phyloP scores from a whole-genome alignment of 2,329 filamentous ascomycete species.

The Ceratocystis destructans region DNA sequence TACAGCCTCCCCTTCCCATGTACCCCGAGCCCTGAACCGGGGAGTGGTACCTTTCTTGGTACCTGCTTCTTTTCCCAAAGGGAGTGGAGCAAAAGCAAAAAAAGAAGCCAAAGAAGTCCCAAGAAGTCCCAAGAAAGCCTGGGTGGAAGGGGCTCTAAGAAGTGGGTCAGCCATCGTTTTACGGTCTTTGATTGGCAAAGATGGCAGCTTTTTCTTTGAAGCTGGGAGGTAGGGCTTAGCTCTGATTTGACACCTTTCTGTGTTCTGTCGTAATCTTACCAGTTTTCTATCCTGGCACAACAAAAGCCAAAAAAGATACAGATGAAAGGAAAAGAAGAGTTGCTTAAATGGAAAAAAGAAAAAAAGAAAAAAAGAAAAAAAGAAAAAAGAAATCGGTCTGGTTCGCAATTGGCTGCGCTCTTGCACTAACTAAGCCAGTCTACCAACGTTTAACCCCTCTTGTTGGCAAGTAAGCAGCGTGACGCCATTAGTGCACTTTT shows the following conservation, averaged over 20 bases:
- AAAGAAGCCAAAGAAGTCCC: background rate
- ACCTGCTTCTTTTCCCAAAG: slow-evolving; percentile 11
- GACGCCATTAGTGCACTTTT: background rate
- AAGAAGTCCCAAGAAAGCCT: background rate
- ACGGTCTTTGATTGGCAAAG: background rate
- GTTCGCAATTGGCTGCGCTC: background rate
- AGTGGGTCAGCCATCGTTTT: background rate
- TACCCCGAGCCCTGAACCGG: slow-evolving; percentile 3
- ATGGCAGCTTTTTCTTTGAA: background rate
- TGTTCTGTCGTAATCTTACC: background rate
- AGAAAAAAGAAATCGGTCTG: background rate
- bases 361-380: too few species aligned
- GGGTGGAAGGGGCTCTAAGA: background rate
- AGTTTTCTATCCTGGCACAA: background rate
- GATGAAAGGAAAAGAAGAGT: background rate
- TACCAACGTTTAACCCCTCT: background rate
- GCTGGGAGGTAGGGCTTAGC: background rate
- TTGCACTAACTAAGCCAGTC: too few species aligned
- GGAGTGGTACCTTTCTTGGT: slow-evolving; percentile 12
- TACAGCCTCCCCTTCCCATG: background rate
- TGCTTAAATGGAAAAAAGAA: background rate
- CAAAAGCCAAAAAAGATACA: too few species aligned
- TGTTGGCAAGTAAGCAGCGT: background rate
- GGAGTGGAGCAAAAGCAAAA: slow-evolving; percentile 3
- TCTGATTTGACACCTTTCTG: slow-evolving; percentile 7